These are phyloP conservation scores for Raphanus hybrid DNA, from an alignment of 441 rosid genomes.

Conservation along the genomic window DNA sequence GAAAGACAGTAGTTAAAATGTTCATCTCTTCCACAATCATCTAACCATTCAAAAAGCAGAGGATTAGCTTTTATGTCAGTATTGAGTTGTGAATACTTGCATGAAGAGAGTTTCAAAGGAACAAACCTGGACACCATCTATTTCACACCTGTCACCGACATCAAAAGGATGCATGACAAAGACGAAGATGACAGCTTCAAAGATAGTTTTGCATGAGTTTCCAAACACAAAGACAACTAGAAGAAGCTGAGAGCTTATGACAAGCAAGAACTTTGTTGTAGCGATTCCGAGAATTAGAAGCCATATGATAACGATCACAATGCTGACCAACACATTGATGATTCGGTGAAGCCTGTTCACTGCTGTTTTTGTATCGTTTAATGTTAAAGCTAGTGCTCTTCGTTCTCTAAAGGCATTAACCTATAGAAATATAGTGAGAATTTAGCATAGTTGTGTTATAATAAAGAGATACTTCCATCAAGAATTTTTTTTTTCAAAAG, in stretches of 20 bases:
- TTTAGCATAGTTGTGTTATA: not conserved
- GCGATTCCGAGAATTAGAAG: slow-evolving; percentile 47
- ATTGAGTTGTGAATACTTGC: not conserved
- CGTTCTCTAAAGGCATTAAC: slow-evolving; percentile 47
- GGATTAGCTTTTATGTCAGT: not conserved
- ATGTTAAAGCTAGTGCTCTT: slow-evolving; percentile 45
- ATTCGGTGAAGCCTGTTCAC: slow-evolving; percentile 44
- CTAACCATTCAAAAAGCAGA: slow-evolving; percentile 6
- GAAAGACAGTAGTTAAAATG: slow-evolving; percentile 45
- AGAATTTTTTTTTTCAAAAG: no score
- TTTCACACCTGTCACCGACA: slow-evolving; percentile 48
- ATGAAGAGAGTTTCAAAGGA: not conserved
- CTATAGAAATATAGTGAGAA: slow-evolving; percentile 11
- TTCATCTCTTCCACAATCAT: slow-evolving; percentile 50
- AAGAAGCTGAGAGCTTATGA: slow-evolving; percentile 45
- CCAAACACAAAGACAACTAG: slow-evolving; percentile 45
- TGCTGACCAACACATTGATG: slow-evolving; percentile 37
- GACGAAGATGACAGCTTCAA: slow-evolving; percentile 47
- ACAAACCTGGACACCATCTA: slow-evolving; percentile 47
- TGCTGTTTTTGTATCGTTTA: slow-evolving; percentile 47
- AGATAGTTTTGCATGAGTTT: slow-evolving; percentile 42
- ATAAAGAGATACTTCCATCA: no score
- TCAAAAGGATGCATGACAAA: slow-evolving; percentile 52
- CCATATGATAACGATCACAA: slow-evolving; percentile 45
- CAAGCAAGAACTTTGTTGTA: slow-evolving; percentile 43